A percentile compares a stretch with the other conserved stretches of the same genome.
These are phyloP conservation scores for Pleomassaria siparia DNA, from an alignment of 2,329 filamentous ascomycete genomes.

Conservation along the genomic window DNA sequence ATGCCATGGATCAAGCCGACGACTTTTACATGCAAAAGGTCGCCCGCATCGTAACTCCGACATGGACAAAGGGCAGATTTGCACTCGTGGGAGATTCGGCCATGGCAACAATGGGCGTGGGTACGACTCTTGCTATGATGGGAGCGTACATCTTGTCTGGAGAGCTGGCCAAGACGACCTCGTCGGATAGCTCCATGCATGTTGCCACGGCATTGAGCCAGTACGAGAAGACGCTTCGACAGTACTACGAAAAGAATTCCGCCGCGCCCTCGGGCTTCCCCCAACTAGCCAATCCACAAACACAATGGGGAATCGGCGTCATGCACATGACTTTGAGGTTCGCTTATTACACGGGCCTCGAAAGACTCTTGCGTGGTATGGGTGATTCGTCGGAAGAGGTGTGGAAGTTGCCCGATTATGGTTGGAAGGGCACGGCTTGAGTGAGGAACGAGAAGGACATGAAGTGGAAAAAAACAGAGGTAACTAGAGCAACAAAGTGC, in stretches of 20 bases:
- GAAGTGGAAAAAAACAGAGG: too few species aligned
- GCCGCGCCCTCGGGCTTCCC: conserved; percentile 10
- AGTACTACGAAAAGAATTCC: conserved; percentile 18
- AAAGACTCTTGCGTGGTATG: too few species aligned
- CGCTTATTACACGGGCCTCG: too few species aligned
- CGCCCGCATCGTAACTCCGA: conserved; percentile 30
- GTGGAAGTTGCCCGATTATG: too few species aligned
- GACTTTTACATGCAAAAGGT: conserved; percentile 48
- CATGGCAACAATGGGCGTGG: conserved; percentile 35
- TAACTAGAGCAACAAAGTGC: too few species aligned
- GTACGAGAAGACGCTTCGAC: conserved; percentile 24
- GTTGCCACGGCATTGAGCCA: conserved; percentile 20
- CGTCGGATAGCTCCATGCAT: conserved; percentile 11
- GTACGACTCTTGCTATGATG: conserved; percentile 38
- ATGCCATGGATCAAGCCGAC: conserved; percentile 37
- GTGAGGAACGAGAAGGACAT: too few species aligned
- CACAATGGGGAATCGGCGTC: conserved; percentile 25
- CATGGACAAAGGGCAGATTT: conserved; percentile 31
- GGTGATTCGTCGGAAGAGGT: too few species aligned
- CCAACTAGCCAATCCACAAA: conserved; percentile 35
- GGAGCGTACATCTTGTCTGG: conserved; percentile 45
- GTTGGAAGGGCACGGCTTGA: too few species aligned
- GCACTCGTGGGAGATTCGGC: conserved; percentile 40
- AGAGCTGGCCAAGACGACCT: conserved; percentile 30
- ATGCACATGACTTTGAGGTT: conserved; percentile 18